A percentile compares a stretch with the other conserved stretches of the same genome.
These are phyloP conservation scores for Paramarasmius palmivorus DNA, from an alignment of 1,284 basidiomycete genomes.

Conservation along the genomic window DNA sequence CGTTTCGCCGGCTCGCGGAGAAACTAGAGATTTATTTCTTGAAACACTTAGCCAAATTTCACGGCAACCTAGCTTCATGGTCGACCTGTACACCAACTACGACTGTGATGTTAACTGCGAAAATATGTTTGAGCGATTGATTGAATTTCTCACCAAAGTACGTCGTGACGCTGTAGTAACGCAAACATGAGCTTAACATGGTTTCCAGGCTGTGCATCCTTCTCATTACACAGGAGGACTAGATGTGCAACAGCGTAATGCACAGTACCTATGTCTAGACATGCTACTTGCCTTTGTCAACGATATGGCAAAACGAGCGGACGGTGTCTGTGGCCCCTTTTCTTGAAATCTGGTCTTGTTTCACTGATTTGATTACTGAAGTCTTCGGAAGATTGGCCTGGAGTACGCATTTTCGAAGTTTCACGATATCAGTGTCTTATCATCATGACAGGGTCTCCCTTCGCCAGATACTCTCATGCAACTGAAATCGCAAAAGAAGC, in stretches of 20 bases:
- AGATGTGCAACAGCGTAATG: constrained; percentile 72
- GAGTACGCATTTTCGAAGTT: constrained; percentile 37
- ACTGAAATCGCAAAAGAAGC: constrained; percentile 84
- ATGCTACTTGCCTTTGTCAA: constrained; percentile 86
- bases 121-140: constrained; percentile 91
- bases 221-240: constrained; percentile 57
- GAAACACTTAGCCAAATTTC: constrained; percentile 87
- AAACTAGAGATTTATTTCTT: constrained; percentile 88
- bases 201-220: constrained; percentile 73
- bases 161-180: constrained; percentile 2
- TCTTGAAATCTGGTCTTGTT: constrained; percentile 8
- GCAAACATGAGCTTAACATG: neutral
- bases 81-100: constrained; percentile 94
- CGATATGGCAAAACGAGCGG: constrained; percentile 83
- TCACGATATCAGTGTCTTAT: constrained; percentile 5
- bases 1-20: constrained; percentile 80
- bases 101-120: constrained; percentile 97
- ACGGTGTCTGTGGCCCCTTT: constrained; percentile 51
- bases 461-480: constrained; percentile 61
- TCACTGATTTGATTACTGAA: constrained; percentile 18
- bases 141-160: constrained; percentile 88
- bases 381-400: constrained; percentile 58
- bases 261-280: constrained; percentile 90
- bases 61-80: constrained; percentile 86
- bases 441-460: constrained; percentile 46